Conservation (phyloP, 106 monocot genomes). For the Narthecium ossifragum region DNA sequence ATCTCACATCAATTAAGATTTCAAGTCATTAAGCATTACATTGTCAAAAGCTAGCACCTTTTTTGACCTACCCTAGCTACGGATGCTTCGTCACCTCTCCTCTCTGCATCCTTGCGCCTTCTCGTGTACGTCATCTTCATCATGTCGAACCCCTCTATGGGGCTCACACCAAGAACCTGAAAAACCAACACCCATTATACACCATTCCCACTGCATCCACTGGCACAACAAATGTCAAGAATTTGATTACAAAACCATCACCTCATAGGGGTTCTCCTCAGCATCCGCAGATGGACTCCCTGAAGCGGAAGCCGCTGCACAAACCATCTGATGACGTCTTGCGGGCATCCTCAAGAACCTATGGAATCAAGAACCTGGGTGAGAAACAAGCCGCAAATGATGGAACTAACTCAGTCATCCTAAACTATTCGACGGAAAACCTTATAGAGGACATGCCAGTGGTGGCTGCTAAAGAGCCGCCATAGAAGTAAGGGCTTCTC, state of each 20-base stretch:
- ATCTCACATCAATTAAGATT: too few relatives aligned
- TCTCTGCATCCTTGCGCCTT: conserved; percentile 79
- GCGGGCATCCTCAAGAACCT: conserved; percentile 25
- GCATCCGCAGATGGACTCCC: conserved; percentile 37
- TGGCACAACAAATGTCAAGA: too few relatives aligned
- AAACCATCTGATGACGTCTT: conserved; percentile 15
- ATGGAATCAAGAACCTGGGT: background rate
- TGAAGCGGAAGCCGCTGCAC: conserved; percentile 47
- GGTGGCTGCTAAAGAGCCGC: too few relatives aligned
- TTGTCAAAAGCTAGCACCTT: too few relatives aligned
- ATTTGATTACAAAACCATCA: conserved; percentile 6
- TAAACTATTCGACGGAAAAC: too few relatives aligned
- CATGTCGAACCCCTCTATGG: conserved; percentile 76
- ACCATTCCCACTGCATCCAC: too few relatives aligned
- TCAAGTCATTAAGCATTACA: too few relatives aligned
- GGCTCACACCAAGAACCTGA: conserved; percentile 83
- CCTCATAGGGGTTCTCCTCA: conserved; percentile 90
- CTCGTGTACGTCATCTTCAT: conserved; percentile 74
- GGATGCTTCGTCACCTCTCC: conserved; percentile 64
- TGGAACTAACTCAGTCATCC: too few relatives aligned
- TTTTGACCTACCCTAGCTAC: conserved; percentile 50
- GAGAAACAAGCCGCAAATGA: background rate
- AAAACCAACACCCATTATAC: too few relatives aligned
- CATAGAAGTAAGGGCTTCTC: too few relatives aligned
- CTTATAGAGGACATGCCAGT: too few relatives aligned